Evolutionary conservation across 2,329 filamentous ascomycete species (phyloP).

Genomic region (Zasmidium citrigriseum): DNA sequence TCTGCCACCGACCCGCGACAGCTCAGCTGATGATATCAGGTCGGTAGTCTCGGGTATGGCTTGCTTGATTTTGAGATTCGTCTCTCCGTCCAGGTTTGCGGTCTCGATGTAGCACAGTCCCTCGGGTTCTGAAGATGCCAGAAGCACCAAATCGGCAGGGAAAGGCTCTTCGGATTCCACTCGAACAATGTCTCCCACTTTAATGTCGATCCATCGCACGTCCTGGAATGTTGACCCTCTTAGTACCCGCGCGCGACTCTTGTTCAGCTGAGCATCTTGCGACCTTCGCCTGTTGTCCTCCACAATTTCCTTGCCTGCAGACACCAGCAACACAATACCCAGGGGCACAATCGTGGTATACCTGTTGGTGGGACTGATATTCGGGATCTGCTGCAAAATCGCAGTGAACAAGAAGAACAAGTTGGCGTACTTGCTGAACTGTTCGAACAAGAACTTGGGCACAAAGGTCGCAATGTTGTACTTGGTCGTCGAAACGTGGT

Average conservation of each 20-base stretch:
- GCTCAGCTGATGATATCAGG: conserved; percentile 81
- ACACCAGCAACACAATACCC: conserved; percentile 86
- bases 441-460: conserved; percentile 95
- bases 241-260: conserved; percentile 79
- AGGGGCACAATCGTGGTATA: conserved; percentile 98
- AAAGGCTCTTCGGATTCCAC: conserved; percentile 96
- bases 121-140: conserved; percentile 95
- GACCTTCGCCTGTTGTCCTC: conserved; percentile 90
- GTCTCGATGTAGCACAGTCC: conserved; percentile 98
- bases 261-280: conserved; percentile 84
- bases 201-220: conserved; percentile 89
- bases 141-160: conserved; percentile 85
- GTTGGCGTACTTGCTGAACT: conserved; percentile 99
- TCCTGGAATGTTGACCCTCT: conserved; percentile 82
- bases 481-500: conserved; percentile 96
- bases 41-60: conserved; percentile 87
- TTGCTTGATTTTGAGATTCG: conserved; percentile 98
- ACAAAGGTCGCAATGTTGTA: conserved; percentile 93
- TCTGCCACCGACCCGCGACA: conserved; percentile 81
- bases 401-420: conserved; percentile 99
- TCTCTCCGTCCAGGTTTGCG: conserved; percentile 95
- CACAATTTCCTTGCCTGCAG: conserved; percentile 88
- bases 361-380: conserved; percentile 89
- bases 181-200: conserved; percentile 87
- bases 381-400: conserved; percentile 89